Percentiles rank a stretch among this genome's conserved stretches.
These are phyloP conservation scores for Boletus sensibilis DNA, from an alignment of 768 basidiomycete genomes.

Conservation along the genomic window DNA sequence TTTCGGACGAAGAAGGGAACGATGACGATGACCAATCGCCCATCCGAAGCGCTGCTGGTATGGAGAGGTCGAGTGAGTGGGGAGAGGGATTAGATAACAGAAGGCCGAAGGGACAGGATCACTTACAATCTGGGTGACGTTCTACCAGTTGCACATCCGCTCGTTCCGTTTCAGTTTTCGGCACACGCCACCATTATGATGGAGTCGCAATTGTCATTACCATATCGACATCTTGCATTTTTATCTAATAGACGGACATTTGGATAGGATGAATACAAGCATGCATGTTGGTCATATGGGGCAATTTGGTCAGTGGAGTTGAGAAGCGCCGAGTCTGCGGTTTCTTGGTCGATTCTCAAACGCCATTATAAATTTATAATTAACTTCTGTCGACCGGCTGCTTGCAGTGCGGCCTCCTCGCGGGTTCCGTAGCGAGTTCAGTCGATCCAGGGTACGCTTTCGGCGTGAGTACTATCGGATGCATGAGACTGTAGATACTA, in stretches of 20 bases:
- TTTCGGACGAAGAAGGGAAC: conserved; percentile 27
- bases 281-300: conserved; percentile 26
- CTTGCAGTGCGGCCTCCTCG: conserved; percentile 33
- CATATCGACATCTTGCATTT: conserved; percentile 23
- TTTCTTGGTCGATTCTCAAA: conserved; percentile 12
- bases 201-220: conserved; percentile 26
- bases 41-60: not conserved
- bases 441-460: conserved; percentile 13
- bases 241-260: conserved; percentile 40
- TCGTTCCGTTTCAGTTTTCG: conserved; percentile 9
- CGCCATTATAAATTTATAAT: conserved; percentile 19
- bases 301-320: conserved; percentile 21
- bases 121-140: conserved; percentile 25
- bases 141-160: conserved; percentile 7
- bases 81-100: conserved; percentile 19
- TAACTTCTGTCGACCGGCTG: conserved; percentile 27
- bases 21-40: conserved; percentile 16
- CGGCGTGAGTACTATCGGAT: not conserved
- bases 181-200: conserved; percentile 19
- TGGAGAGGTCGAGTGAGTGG: conserved; percentile 12
- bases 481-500: not conserved
- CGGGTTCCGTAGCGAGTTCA: conserved; percentile 14
- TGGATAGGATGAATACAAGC: conserved; percentile 28
- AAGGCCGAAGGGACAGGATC: conserved; percentile 16
- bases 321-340: conserved; percentile 15